Base-by-base conservation (phyloP, 257 asterid species). In the Henckelia pumila region DNA sequence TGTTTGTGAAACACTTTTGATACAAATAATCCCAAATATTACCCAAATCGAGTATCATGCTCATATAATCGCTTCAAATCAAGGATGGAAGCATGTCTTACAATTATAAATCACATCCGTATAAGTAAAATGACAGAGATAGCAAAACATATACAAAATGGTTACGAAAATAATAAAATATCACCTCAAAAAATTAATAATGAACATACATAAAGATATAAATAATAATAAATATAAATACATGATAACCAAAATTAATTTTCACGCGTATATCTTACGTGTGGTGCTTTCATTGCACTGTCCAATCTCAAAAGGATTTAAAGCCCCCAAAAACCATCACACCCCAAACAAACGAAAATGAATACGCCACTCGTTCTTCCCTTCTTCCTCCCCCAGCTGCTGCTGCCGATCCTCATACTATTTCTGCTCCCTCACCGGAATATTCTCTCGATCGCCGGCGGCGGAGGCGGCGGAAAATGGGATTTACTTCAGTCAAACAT, bases 391-490 rank as follows among this genome's bases (percentile, higher is more conserved):
- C 55, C 23, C 47, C 40, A 44, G 61, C 57, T 35, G 47, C 57
- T 53, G 23, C 63, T n/a, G n/a, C n/a, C n/a, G n/a, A n/a, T n/a
- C n/a, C n/a, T 66, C 50, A 13, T 25, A 6, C 19, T 59, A 35
- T 55, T 56, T 23, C 63, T 25, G 6, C 23, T 29, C 5, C 47
- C 47, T 8, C 11, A 9, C 47, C n/a, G 26, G 61, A 9, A 44
- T 17, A 57, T 64, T 44, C 63, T 64, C 17, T 35, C 63, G 1
- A 3, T 5, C 1, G 71, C 75, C 49, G 72, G 63, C 60, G 76
- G 58, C n/a, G 90, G 88, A 60, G 72, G 63, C 60, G 76, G 58
- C n/a, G 90, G 88, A 60, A 58, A 52, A 47, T 87, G 89, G 89
- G 71, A 79, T 1, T 6, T 71, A 1, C 84, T 87, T 61, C 76